A percentile compares a stretch with the other conserved stretches of the same genome.
phyloP scores from a whole-genome alignment of 2,329 filamentous ascomycete genomes.

The Geosmithia morbida region DNA sequence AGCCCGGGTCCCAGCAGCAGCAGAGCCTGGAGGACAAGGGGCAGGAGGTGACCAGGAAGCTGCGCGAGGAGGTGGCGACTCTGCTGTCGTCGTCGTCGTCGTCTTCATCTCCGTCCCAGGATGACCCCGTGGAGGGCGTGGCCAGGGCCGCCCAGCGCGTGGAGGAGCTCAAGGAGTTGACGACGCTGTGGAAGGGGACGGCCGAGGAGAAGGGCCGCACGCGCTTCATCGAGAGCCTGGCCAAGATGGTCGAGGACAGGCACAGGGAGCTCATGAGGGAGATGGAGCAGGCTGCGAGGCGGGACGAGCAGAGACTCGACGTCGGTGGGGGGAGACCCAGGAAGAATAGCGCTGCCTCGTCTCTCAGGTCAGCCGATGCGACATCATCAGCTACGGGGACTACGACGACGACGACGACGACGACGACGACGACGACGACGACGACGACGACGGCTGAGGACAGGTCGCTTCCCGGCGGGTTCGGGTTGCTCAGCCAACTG shows the following conservation, averaged over 20 bases:
- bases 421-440: constrained; percentile 4
- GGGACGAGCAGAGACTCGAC: constrained; percentile 12
- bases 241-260: constrained; percentile 69
- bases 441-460: constrained; percentile 18
- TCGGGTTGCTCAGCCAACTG: constrained; percentile 47
- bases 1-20: constrained; percentile 42
- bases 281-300: constrained; percentile 26
- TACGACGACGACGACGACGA: no score
- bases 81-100: constrained; percentile 47
- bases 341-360: constrained; percentile 15
- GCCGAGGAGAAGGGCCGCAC: constrained; percentile 77
- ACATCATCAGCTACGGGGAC: constrained; percentile 5
- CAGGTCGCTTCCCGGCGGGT: constrained; percentile 30
- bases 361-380: constrained; percentile 8
- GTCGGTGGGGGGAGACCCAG: constrained; percentile 14
- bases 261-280: constrained; percentile 39
- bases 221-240: constrained; percentile 70
- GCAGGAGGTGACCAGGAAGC: constrained; percentile 57
- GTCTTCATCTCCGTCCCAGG: no score
- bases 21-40: constrained; percentile 75
- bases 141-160: constrained; percentile 62
- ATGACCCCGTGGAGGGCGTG: constrained; percentile 50
- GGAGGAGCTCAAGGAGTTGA: constrained; percentile 61
- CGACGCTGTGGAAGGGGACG: constrained; percentile 85
- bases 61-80: constrained; percentile 57